Base-by-base conservation (phyloP, 2,329 filamentous ascomycete genomes). In the Fusarium hostae region DNA sequence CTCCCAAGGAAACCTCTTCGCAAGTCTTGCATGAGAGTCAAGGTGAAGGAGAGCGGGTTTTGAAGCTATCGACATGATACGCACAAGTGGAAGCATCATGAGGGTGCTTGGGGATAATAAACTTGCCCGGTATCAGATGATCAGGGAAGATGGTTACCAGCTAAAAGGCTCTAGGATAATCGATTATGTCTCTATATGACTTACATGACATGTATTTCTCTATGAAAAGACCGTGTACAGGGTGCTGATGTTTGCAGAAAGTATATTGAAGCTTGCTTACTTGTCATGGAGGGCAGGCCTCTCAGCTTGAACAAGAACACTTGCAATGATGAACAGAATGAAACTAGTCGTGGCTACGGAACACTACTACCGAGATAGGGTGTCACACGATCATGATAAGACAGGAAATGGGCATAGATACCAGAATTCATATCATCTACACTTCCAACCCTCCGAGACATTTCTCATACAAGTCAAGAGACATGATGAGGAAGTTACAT, bases 1-100 rank as follows among this genome's bases (percentile, higher is more conserved):
- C 63, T 30, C 41, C 40, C 30, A 44, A 18, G 58, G 66, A 59
- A 68, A 55, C 8, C 15, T 30, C 20, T 63, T 54, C 41, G 24
- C 64, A 69, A 63, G n/a, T 55, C 63, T 55, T 63, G 58, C 66
- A 68, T 68, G 28, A 57, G 51, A 37, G 11, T 10, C 18, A 43
- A 12, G 35, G 6, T 39, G 39, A 35, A 30, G 28, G 9, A 16
- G 16, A 32, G 9, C 35, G 30, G 28, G 24, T 54, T 62, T 41
- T 41, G 57, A 52, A 44, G 37, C 39, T 24, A 57, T 62, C 2
- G n/a, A 39, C 11, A 56, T 12, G 7, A 30, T 32, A 43, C 34
- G 28, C 28, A 55, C 37, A 26, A 32, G 24, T 22, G 16, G 22
- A 28, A 9, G 44, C 15, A 22, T 30, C 41, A 41, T n/a, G 41